phyloP scores from a whole-genome alignment of 2,329 filamentous ascomycete species.

The Ophiostoma sp. region DNA sequence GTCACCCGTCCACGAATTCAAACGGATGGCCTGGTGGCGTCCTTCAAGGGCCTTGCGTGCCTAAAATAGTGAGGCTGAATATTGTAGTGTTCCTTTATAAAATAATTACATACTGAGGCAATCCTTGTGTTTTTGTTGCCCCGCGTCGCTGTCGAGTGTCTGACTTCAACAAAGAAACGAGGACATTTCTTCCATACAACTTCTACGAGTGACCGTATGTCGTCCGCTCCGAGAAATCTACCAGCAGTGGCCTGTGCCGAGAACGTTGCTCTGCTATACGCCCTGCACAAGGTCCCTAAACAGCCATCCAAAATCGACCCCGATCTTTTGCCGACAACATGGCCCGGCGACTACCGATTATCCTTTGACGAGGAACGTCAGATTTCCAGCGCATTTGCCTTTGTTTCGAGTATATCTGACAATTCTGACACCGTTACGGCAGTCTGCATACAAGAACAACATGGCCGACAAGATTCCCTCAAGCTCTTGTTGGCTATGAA shows the following conservation, averaged over 20 bases:
- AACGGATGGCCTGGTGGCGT: no score
- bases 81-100: no score
- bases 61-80: no score
- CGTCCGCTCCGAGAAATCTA: not conserved
- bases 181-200: no score
- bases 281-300: not conserved
- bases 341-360: not conserved
- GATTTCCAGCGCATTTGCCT: not conserved
- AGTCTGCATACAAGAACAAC: not conserved
- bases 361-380: constrained; percentile 13
- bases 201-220: not conserved
- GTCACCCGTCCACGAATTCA: no score
- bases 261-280: constrained; percentile 9
- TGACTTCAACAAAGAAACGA: no score
- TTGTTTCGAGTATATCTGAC: not conserved
- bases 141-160: no score
- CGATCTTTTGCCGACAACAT: not conserved
- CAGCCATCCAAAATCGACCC: not conserved
- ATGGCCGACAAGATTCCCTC: not conserved
- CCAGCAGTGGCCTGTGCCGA: constrained; percentile 18
- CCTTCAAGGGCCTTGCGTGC: no score
- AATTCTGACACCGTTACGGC: not conserved
- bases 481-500: not conserved
- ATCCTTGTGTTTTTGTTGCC: no score
- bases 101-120: no score